Conservation (phyloP, 2,329 filamentous ascomycete species). For the Fusarium austroafricanum region DNA sequence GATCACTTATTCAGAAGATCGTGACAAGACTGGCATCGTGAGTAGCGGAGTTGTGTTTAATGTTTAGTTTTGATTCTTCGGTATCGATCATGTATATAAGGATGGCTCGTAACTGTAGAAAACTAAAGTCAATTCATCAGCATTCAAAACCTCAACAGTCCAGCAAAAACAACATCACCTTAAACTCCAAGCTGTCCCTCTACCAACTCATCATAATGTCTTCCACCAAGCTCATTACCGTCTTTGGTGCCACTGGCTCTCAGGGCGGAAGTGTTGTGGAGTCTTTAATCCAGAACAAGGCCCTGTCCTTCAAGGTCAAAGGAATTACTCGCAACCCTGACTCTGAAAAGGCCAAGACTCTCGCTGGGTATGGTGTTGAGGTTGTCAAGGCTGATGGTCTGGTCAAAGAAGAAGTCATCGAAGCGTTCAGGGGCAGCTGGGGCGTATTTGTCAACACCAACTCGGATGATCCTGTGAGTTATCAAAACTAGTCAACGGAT, state of each 20-base stretch:
- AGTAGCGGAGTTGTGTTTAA: constrained; percentile 20
- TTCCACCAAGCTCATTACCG: constrained; percentile 46
- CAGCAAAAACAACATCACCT: constrained; percentile 1
- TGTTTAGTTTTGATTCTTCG: neutral
- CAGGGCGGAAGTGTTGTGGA: constrained; percentile 49
- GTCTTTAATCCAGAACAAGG: constrained; percentile 48
- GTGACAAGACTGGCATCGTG: neutral
- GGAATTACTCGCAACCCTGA: constrained; percentile 47
- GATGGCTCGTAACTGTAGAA: neutral
- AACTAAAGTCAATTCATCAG: constrained; percentile 12
- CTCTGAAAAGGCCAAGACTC: constrained; percentile 46
- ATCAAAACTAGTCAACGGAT: neutral
- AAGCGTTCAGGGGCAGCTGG: constrained; percentile 50
- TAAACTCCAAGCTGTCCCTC: neutral
- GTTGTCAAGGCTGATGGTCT: constrained; percentile 48
- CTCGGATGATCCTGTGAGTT: constrained; percentile 47
- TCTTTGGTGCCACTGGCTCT: constrained; percentile 49
- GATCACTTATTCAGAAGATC: constrained; percentile 23
- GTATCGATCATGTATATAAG: constrained; percentile 31
- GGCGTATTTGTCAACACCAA: constrained; percentile 51
- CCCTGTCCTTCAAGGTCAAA: constrained; percentile 43
- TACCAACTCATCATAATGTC: constrained; percentile 34
- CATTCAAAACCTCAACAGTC: constrained; percentile 10
- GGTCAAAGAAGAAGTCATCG: constrained; percentile 38
- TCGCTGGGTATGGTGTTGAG: constrained; percentile 45